Evolutionary conservation across 768 basidiomycete species (phyloP).

Genomic region (Kwoniella botswanensis): DNA sequence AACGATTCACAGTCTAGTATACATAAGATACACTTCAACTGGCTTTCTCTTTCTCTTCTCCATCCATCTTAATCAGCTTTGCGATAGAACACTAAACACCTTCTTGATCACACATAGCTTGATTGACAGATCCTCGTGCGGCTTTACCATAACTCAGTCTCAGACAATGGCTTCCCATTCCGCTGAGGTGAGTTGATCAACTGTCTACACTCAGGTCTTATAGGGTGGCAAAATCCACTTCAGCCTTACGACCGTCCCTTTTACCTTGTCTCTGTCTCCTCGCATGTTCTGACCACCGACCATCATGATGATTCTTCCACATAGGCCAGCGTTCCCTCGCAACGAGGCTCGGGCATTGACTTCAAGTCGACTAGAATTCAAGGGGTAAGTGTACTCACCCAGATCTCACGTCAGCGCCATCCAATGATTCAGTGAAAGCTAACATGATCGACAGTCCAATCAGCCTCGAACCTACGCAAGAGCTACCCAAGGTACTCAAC

Average conservation of each 20-base stretch:
- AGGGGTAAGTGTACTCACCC: not conserved
- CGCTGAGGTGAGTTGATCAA: not conserved
- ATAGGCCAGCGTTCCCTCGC: not conserved
- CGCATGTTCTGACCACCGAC: no score
- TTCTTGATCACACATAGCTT: no score
- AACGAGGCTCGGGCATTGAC: not conserved
- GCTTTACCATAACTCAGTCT: no score
- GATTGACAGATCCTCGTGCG: no score
- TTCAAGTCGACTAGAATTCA: not conserved
- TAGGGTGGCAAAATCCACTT: not conserved
- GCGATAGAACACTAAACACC: no score
- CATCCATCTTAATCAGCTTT: no score
- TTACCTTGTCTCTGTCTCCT: no score
- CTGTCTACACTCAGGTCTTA: not conserved
- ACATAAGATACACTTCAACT: not conserved
- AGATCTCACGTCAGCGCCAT: not conserved
- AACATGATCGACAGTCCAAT: not conserved
- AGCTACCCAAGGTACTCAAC: not conserved
- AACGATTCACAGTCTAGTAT: no score
- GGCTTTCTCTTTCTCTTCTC: not conserved
- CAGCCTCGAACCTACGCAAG: not conserved
- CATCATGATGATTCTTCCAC: not conserved
- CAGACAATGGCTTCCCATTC: not conserved
- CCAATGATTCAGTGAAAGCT: not conserved
- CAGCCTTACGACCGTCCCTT: not conserved